phyloP scores from a whole-genome alignment of 257 asterid species.

The Fraxinus excelsior region DNA sequence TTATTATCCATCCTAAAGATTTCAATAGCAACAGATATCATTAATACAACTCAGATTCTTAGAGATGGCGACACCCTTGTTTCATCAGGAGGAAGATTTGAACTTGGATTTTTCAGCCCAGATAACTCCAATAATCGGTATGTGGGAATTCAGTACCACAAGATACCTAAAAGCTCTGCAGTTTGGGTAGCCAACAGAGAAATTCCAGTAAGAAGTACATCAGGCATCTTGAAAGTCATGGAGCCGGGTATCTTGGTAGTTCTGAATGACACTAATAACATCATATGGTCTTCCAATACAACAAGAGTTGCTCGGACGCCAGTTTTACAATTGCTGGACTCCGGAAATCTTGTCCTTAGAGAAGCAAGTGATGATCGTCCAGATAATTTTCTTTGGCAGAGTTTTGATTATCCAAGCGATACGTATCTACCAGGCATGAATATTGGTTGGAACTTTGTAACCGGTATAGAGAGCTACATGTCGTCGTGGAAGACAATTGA shows the following conservation, averaged over 20 bases:
- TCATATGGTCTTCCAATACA: conserved; percentile 21
- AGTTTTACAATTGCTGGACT: neutral
- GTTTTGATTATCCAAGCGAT: conserved; percentile 33
- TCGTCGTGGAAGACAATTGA: conserved; percentile 38
- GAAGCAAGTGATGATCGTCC: conserved; percentile 21
- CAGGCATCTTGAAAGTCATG: conserved; percentile 3
- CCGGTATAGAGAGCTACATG: conserved; percentile 18
- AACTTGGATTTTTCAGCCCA: conserved; percentile 38
- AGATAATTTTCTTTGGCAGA: conserved; percentile 30
- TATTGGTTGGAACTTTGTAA: conserved; percentile 34
- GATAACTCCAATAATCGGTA: neutral
- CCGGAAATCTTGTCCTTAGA: conserved; percentile 39
- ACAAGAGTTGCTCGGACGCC: neutral
- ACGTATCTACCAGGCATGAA: conserved; percentile 21
- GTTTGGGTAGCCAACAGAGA: conserved; percentile 31
- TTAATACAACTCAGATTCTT: conserved; percentile 14
- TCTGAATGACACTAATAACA: neutral
- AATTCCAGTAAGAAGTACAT: conserved; percentile 3
- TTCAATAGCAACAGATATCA: conserved; percentile 20
- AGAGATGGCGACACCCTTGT: conserved; percentile 37
- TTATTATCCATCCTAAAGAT: neutral
- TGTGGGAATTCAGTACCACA: conserved; percentile 24
- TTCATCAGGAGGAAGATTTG: conserved; percentile 36
- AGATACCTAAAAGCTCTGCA: neutral
- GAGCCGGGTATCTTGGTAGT: conserved; percentile 16